These are phyloP conservation scores for Monilinia polystroma DNA, from an alignment of 2,329 filamentous ascomycete genomes.

Conservation along the genomic window DNA sequence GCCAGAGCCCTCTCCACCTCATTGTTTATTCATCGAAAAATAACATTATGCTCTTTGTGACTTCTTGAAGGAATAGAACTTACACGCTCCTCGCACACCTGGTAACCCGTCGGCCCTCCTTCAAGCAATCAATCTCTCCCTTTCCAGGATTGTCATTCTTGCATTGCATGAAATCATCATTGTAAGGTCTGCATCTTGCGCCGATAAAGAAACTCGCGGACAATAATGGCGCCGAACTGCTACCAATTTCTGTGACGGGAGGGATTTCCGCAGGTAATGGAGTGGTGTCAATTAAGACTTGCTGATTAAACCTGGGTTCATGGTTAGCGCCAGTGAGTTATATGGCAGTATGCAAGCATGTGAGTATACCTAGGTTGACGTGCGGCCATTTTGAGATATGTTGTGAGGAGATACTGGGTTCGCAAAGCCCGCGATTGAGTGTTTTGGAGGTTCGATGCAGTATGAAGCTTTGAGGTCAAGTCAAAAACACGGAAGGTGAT, in stretches of 20 bases:
- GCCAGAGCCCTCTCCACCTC: neutral
- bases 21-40: constrained; percentile 25
- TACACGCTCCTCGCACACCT: constrained; percentile 96
- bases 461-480: constrained; percentile 38
- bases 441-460: constrained; percentile 29
- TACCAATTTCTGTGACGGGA: constrained; percentile 88
- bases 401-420: constrained; percentile 26
- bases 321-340: constrained; percentile 33
- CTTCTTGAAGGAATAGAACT: constrained; percentile 44
- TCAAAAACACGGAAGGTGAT: constrained; percentile 34
- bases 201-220: constrained; percentile 97
- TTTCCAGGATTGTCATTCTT: constrained; percentile 89
- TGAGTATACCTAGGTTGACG: constrained; percentile 35
- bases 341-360: neutral
- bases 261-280: constrained; percentile 91
- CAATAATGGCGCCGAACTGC: constrained; percentile 86
- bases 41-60: too few species aligned
- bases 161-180: constrained; percentile 99
- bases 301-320: constrained; percentile 80
- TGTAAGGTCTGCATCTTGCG: constrained; percentile 89
- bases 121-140: constrained; percentile 92
- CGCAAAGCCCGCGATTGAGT: constrained; percentile 42
- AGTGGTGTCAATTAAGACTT: constrained; percentile 91
- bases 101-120: constrained; percentile 94
- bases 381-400: constrained; percentile 37